Base-by-base conservation (phyloP, 495 filamentous ascomycete genomes). In the Neurospora sp. region DNA sequence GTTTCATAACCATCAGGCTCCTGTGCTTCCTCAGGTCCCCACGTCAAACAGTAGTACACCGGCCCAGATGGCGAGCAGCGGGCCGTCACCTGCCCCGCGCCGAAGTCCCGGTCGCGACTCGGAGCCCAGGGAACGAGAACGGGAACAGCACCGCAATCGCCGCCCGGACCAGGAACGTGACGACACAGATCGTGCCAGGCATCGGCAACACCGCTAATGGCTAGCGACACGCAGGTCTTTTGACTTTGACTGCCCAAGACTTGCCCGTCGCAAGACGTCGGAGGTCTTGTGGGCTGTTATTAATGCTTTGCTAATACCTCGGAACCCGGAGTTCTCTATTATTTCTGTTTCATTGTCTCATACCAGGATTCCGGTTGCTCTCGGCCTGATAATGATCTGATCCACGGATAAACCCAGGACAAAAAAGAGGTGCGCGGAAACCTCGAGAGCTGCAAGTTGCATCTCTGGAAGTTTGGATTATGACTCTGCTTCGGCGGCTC, bases 401-500 rank as follows among this genome's bases (percentile, higher is more conserved):
- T 79, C 77, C 79, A 79, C 74, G 79, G 79, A 84, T 79, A 84
- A 75, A 83, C 80, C 79, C 69, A 73, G 80, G 79, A 79, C 73
- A 74, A 74, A 74, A 66, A 66, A 16, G 77, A 81, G 76, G 78
- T 81, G 78, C 77, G 73, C 75, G 77, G 77, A 78, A 70, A 76
- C 70, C 71, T 75, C 71, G 72, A 76, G 80, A 82, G 82, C 78
- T 85, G 84, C 84, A 81, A 85, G 83, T 84, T 78, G 81, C 82
- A 82, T 74, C 82, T 84, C 79, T 74, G 70, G 69, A 66, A 40
- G 59, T 44, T 59, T 40, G 68, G 48, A 35, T 22, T 37, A 59
- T 48, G 48, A 69, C 71, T 38, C 40, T 40, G 41, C 27, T 20
- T 69, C 46, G 72, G 74, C 74, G 61, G 35, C 69, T 73, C 75